Base-by-base conservation (phyloP, 768 basidiomycete genomes). In the Lentinula aciculospora region DNA sequence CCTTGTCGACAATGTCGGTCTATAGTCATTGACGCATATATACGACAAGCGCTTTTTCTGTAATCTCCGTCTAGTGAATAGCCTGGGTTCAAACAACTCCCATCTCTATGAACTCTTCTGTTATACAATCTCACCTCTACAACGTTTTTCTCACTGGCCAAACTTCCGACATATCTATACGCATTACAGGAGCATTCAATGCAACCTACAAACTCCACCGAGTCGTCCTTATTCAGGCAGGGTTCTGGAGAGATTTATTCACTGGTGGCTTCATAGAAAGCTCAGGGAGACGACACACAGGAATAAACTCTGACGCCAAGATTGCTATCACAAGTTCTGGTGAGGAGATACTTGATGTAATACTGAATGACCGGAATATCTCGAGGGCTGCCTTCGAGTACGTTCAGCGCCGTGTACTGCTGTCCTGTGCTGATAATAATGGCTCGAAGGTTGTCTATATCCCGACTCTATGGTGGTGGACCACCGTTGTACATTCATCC, bases 311-410 rank as follows among this genome's bases (percentile, higher is more conserved):
- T 39, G 37, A n/a, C 37, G n/a, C 37, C 3, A 39, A 17, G 37
- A 17, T 39, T 39, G 37, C 13, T 61, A 66, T 63, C 47, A 23
- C 49, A 19, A 51, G 32, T 7, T 12, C 17, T 21, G 60, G 72
- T 29, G 66, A 76, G 2, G 82, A 86, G 53, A 80, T 85, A 59
- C 81, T 95, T 50, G 76, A 84, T 61, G 74, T 95, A 44, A 76
- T 77, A 45, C 88, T 94, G 61, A 86, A 93, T 66, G 94, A 95
- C 67, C 81, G 75, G 15, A 96, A 95, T 66, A 95, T 96, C 67
- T 92, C 92, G 7, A 79, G 93, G 63, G 82, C 65, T 89, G 93
- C 94, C 12, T 96, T 97, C 68, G 93, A 95, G 92, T 94, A 72
- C 70, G 92, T 81, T 55, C 53, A 21, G 49, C 12, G 21, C 39